phyloP scores from a whole-genome alignment of 257 asterid species.

The Solanum ahanhuiri region DNA sequence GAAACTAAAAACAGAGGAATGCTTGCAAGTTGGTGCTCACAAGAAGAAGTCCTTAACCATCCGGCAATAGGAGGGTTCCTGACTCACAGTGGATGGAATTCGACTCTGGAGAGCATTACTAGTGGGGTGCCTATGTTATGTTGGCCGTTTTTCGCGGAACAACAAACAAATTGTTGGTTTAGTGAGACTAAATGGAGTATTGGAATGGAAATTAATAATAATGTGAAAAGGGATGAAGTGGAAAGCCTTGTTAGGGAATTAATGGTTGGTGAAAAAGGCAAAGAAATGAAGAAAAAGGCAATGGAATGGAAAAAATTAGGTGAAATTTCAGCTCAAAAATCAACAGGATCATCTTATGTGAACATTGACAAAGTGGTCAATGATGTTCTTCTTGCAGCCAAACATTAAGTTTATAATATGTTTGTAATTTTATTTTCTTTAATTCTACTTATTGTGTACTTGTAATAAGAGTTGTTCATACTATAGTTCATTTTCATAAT shows the following conservation, averaged over 20 bases:
- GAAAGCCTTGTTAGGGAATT: slow-evolving; percentile 1
- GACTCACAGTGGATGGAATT: slow-evolving; percentile 9
- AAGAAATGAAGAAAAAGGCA: slow-evolving; percentile 2
- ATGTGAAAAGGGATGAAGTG: slow-evolving; percentile 1
- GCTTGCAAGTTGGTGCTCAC: slow-evolving; percentile 7
- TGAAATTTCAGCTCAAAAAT: neutral
- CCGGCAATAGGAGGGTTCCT: neutral
- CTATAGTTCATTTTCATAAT: neutral
- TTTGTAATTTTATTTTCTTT: neutral
- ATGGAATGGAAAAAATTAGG: neutral
- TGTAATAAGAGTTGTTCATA: neutral
- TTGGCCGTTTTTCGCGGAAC: slow-evolving; percentile 13
- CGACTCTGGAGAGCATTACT: neutral
- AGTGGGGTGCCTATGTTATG: slow-evolving; percentile 5
- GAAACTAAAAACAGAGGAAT: neutral
- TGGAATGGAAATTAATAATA: neutral
- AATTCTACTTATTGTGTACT: neutral
- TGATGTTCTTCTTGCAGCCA: neutral
- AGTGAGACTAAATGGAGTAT: neutral
- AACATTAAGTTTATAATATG: neutral
- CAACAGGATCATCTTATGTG: neutral
- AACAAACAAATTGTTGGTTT: slow-evolving; percentile 5
- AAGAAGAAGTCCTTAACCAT: slow-evolving; percentile 5
- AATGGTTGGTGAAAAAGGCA: neutral
- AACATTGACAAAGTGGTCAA: neutral